phyloP scores from a whole-genome alignment of 2,329 filamentous ascomycete species.

The Kalaharituber pfeilii region DNA sequence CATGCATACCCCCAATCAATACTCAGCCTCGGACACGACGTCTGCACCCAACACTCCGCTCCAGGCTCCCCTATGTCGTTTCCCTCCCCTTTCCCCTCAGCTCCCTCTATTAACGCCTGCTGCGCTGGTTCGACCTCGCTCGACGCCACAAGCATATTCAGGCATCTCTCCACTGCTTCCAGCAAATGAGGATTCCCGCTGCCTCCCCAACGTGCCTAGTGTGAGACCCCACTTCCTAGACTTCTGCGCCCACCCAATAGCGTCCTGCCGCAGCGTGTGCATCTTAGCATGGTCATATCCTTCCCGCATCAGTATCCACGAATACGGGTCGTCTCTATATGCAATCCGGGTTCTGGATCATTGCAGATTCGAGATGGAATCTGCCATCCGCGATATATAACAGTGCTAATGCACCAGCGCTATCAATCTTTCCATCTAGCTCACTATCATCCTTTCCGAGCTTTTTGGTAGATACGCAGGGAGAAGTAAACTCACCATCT shows the following conservation, averaged over 20 bases:
- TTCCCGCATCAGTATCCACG: slow-evolving; percentile 75
- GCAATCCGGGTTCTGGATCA: slow-evolving; percentile 97
- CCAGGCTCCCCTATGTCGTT: too few species aligned
- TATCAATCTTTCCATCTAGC: too few species aligned
- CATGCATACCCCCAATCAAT: slow-evolving; percentile 99
- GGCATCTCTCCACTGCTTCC: slow-evolving; percentile 61
- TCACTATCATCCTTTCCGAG: too few species aligned
- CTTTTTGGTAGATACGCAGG: slow-evolving; percentile 44
- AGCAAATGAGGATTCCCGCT: slow-evolving; percentile 93
- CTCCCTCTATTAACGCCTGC: slow-evolving; percentile 82
- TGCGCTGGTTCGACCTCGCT: slow-evolving; percentile 96
- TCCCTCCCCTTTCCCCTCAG: too few species aligned
- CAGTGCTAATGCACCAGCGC: too few species aligned
- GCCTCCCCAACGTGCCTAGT: slow-evolving; percentile 74
- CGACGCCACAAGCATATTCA: slow-evolving; percentile 66
- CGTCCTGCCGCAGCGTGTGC: slow-evolving; percentile 58
- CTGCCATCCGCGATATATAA: slow-evolving; percentile 82
- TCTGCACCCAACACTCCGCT: slow-evolving; percentile 95
- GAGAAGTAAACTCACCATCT: slow-evolving; percentile 97
- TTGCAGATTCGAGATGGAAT: slow-evolving; percentile 93
- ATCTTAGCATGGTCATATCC: slow-evolving; percentile 85
- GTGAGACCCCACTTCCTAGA: slow-evolving; percentile 91
- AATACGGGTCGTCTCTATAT: slow-evolving; percentile 95
- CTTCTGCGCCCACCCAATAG: slow-evolving; percentile 55
- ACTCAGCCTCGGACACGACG: slow-evolving; percentile 87